Evolutionary conservation across 2,329 filamentous ascomycete genomes (phyloP).

Genomic region (Lecanicillium sp.): DNA sequence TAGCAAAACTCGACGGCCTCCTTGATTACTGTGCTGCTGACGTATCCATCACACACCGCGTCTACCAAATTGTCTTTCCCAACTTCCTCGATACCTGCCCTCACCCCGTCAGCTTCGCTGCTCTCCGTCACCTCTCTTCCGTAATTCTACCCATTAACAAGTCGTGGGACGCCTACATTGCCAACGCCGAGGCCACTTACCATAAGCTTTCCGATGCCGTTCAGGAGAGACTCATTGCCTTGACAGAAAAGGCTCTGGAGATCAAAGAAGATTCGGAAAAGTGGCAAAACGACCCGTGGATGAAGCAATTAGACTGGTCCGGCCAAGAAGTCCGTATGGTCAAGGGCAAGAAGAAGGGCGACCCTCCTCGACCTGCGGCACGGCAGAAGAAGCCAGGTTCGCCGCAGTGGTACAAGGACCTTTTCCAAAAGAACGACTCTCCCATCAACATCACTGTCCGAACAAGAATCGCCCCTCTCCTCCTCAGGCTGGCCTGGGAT

Average conservation of each 20-base stretch:
- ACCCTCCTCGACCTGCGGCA: slow-evolving; percentile 67
- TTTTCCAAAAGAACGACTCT: slow-evolving; percentile 62
- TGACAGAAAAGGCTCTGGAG: slow-evolving; percentile 71
- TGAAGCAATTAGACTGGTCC: slow-evolving; percentile 90
- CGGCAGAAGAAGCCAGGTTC: slow-evolving; percentile 91
- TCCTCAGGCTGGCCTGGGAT: slow-evolving; percentile 83
- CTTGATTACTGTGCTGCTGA: slow-evolving; percentile 93
- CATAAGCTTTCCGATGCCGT: slow-evolving; percentile 70
- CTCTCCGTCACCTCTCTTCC: slow-evolving; percentile 83
- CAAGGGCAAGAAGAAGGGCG: slow-evolving; percentile 82
- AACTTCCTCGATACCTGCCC: slow-evolving; percentile 85
- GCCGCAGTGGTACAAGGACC: slow-evolving; percentile 92
- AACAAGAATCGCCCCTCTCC: slow-evolving; percentile 76
- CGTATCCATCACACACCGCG: slow-evolving; percentile 82
- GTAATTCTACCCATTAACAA: slow-evolving; percentile 87
- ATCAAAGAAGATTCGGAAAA: slow-evolving; percentile 61
- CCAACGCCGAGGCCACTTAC: slow-evolving; percentile 80
- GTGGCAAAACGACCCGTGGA: slow-evolving; percentile 79
- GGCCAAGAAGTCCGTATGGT: slow-evolving; percentile 86
- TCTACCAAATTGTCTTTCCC: slow-evolving; percentile 91
- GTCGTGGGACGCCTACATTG: slow-evolving; percentile 79
- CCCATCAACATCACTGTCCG: slow-evolving; percentile 76
- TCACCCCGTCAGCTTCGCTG: slow-evolving; percentile 94
- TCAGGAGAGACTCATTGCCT: slow-evolving; percentile 60
- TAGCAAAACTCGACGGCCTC: slow-evolving; percentile 68